Base-by-base conservation (phyloP, 805 yeast species). In the Candida morakotiae region DNA sequence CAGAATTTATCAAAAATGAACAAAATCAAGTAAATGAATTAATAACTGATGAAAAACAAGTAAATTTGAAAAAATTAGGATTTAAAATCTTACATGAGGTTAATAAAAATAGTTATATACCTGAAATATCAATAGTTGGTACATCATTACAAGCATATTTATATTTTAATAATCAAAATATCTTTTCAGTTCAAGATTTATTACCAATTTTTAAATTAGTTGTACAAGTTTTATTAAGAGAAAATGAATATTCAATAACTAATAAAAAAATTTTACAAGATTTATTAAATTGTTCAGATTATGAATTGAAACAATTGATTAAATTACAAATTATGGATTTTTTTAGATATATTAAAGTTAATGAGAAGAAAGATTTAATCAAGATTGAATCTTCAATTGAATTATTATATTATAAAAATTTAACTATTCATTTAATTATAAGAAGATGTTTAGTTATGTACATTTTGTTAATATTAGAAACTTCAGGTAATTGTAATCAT, bases 371-470 rank as follows among this genome's bases (percentile, higher is more conserved):
- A 13, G 52, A 58, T 32, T 42, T 46, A 9, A 53, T 67, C 25
- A 45, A 34, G 5, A 45, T 79, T 21, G 65, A 63, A 35, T 77
- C 74, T 44, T 58, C 76, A 9, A 71, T 78, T 56, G 81, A 75
- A 54, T 62, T 77, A 28, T 63, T 75, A 29, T 77, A 74, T 49
- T 77, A 77, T 56, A 74, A 81, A 44, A 77, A 77, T 53, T 72
- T 75, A 51, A 59, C 71, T 8, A 73, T 77, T 28, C 82, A 76
- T 52, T 52, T 77, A 51, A 67, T 77, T 41, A 71, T 77, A 23
- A 65, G 71, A 25, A 74, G 72, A 41, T 67, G 80, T 20, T 63
- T 77, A 38, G 67, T 67, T 3, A 60, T 75, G 19, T 62, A 71
- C 31, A 42, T 52, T 15, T 35, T 56, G n/a, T 29, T 33, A 17